A percentile compares a stretch with the other conserved stretches of the same genome.
Conservation (phyloP, 495 filamentous ascomycete genomes). For the Staphylotrichum tortipilum region DNA sequence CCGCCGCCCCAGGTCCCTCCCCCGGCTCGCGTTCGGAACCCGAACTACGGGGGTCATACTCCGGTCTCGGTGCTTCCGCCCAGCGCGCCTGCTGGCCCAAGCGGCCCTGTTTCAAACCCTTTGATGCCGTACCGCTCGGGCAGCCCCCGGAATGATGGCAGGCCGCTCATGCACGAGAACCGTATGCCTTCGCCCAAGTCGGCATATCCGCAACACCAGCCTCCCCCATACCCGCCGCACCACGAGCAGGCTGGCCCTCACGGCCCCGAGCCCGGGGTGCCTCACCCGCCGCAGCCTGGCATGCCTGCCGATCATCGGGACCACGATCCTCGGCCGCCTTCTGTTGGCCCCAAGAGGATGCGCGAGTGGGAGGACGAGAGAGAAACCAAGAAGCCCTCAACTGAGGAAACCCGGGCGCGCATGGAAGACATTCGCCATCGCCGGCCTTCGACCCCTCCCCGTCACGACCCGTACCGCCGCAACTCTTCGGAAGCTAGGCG, state of each 20-base stretch:
- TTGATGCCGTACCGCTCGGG: slow-evolving; percentile 71
- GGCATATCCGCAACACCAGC: slow-evolving; percentile 70
- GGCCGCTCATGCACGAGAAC: slow-evolving; percentile 69
- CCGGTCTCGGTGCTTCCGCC: slow-evolving; percentile 42
- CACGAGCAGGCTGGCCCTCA: slow-evolving; percentile 49
- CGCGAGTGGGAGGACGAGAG: slow-evolving; percentile 88
- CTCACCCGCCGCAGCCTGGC: slow-evolving; percentile 61
- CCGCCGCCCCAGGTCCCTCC: slow-evolving; percentile 33
- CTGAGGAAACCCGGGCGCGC: slow-evolving; percentile 75
- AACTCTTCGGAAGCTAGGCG: slow-evolving; percentile 71
- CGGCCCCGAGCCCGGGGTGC: slow-evolving; percentile 66
- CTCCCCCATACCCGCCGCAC: slow-evolving; percentile 64
- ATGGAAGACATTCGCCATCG: slow-evolving; percentile 76
- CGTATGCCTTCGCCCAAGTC: slow-evolving; percentile 76
- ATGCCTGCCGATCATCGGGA: slow-evolving; percentile 71
- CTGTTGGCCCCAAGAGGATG: slow-evolving; percentile 71
- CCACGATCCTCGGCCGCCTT: slow-evolving; percentile 64
- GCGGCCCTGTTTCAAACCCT: slow-evolving; percentile 48
- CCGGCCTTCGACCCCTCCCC: slow-evolving; percentile 62
- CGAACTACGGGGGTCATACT: slow-evolving; percentile 57
- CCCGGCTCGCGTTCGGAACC: slow-evolving; percentile 54
- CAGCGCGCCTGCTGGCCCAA: slow-evolving; percentile 16
- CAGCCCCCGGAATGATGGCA: slow-evolving; percentile 73
- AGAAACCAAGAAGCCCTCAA: slow-evolving; percentile 73
- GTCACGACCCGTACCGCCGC: slow-evolving; percentile 53